A percentile compares a stretch with the other conserved stretches of the same genome.
Conservation (phyloP, 768 basidiomycete species). For the Chalciporus piperatus region DNA sequence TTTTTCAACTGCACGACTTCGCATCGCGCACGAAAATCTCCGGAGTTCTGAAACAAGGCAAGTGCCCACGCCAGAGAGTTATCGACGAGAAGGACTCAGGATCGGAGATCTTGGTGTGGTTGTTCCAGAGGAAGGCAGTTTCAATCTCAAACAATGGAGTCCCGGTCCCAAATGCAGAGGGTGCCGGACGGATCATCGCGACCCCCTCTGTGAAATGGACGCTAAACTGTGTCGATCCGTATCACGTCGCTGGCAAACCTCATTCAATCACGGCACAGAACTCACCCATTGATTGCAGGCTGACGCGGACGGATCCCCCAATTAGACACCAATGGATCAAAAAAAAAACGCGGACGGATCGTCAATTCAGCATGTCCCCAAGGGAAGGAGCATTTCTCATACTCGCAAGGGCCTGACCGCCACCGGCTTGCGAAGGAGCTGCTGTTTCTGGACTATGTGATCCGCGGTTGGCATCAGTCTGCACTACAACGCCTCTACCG, state of each 20-base stretch:
- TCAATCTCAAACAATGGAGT: constrained; percentile 17
- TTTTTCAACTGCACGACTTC: constrained; percentile 10
- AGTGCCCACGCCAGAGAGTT: too few species aligned
- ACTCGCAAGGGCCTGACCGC: constrained; percentile 24
- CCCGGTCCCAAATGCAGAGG: background rate
- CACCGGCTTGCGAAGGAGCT: too few species aligned
- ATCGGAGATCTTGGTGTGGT: constrained; percentile 34
- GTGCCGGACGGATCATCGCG: background rate
- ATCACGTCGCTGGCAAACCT: background rate
- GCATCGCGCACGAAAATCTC: too few species aligned
- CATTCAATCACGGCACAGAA: background rate
- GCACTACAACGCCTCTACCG: too few species aligned
- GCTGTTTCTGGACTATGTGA: constrained; percentile 9
- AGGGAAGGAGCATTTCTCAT: constrained; percentile 26
- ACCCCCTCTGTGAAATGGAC: background rate
- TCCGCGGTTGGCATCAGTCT: too few species aligned
- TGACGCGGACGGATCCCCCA: too few species aligned
- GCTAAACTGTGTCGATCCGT: background rate
- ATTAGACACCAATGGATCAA: background rate
- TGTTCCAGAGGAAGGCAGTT: constrained; percentile 22
- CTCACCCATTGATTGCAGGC: too few species aligned
- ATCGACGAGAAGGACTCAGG: constrained; percentile 21
- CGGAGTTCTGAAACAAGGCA: too few species aligned
- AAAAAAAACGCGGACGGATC: background rate
- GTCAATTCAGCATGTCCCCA: background rate